A percentile compares a stretch with the other conserved stretches of the same genome.
phyloP scores from a whole-genome alignment of 768 basidiomycete genomes.

The Leccinum uliginosum region DNA sequence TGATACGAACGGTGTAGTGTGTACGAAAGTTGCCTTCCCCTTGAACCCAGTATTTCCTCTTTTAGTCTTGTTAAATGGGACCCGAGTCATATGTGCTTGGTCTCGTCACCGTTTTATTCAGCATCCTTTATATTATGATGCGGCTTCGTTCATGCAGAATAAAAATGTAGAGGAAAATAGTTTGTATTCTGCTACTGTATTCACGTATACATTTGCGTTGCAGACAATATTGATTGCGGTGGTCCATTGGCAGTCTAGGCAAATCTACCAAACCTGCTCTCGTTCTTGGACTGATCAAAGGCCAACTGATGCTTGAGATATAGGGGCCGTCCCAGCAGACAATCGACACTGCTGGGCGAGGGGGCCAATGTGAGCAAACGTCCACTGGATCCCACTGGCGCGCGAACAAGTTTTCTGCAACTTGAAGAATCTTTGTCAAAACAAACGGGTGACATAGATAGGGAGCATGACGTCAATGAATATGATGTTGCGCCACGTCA shows the following conservation, averaged over 20 bases:
- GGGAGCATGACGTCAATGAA: constrained; percentile 53
- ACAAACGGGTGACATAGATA: constrained; percentile 41
- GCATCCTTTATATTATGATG: not conserved
- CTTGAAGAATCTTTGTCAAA: constrained; percentile 42
- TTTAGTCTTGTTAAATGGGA: constrained; percentile 9
- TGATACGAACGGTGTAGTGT: constrained; percentile 29
- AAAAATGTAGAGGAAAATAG: constrained; percentile 22
- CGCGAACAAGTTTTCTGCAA: constrained; percentile 45
- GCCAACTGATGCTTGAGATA: constrained; percentile 35
- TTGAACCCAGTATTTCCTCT: not conserved
- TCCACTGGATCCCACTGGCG: not conserved
- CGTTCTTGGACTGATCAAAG: not conserved
- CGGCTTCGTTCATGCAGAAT: not conserved
- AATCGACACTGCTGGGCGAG: constrained; percentile 40
- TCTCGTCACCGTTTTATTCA: constrained; percentile 1
- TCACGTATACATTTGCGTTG: not conserved
- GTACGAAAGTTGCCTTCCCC: constrained; percentile 22
- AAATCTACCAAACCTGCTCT: not conserved
- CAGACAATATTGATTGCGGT: not conserved
- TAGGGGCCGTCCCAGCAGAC: constrained; percentile 46
- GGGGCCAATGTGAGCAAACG: not conserved
- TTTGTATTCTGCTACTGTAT: constrained; percentile 20
- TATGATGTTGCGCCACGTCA: constrained; percentile 55
- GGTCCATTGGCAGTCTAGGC: no score
- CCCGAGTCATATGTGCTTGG: not conserved